Percentiles rank a stretch among this genome's conserved stretches.
These are phyloP conservation scores for Leccinellum rugosiceps DNA, from an alignment of 768 basidiomycete species.

Conservation along the genomic window DNA sequence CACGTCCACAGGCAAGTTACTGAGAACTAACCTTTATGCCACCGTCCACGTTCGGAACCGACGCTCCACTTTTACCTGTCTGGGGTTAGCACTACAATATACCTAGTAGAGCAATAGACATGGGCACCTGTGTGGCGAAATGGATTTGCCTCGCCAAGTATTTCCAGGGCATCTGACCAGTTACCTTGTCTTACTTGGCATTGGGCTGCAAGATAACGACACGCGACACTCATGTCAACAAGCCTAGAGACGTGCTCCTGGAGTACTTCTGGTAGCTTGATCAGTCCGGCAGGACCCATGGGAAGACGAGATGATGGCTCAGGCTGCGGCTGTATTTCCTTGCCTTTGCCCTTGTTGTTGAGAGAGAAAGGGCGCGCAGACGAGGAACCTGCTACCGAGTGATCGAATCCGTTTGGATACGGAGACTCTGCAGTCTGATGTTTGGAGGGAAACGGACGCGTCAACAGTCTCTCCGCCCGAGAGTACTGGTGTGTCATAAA, in stretches of 20 bases:
- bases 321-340: conserved; percentile 43
- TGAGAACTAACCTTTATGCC: conserved; percentile 78
- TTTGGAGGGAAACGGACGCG: conserved; percentile 71
- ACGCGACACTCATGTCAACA: conserved; percentile 93
- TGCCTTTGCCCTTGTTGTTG: conserved; percentile 58
- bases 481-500: conserved; percentile 96
- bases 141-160: conserved; percentile 91
- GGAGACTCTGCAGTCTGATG: conserved; percentile 38
- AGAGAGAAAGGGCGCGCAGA: conserved; percentile 42
- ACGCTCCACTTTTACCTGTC: conserved; percentile 59
- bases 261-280: conserved; percentile 62
- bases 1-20: background rate
- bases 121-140: conserved; percentile 66
- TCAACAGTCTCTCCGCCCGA: conserved; percentile 87
- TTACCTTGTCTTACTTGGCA: conserved; percentile 91
- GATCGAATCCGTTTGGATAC: conserved; percentile 24
- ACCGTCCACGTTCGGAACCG: conserved; percentile 81
- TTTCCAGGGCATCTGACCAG: conserved; percentile 87
- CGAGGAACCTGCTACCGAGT: conserved; percentile 20
- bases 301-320: conserved; percentile 55
- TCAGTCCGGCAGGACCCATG: conserved; percentile 67
- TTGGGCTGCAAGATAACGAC: conserved; percentile 94
- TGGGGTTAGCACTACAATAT: conserved; percentile 5
- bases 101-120: background rate
- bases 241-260: conserved; percentile 70